These are phyloP conservation scores for Acanthamoeba sp. DNA, from an alignment of 208 protist species.

Conservation along the genomic window DNA sequence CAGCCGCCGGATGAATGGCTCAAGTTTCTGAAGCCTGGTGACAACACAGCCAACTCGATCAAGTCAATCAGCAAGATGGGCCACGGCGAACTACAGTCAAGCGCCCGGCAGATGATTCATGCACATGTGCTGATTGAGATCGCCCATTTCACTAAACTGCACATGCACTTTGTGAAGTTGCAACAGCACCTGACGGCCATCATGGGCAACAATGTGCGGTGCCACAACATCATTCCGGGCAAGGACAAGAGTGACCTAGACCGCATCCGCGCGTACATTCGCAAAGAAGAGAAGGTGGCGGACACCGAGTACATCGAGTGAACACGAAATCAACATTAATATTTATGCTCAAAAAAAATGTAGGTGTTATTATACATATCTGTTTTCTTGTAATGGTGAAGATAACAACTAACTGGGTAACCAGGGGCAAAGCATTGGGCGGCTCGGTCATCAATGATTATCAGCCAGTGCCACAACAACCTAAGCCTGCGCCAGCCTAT, in stretches of 20 bases:
- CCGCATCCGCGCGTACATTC: not conserved
- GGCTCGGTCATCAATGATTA: no score
- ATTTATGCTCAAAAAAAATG: no score
- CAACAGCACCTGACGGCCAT: not conserved
- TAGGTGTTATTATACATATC: no score
- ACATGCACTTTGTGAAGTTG: not conserved
- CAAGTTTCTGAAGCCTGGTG: not conserved
- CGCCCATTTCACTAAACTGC: not conserved
- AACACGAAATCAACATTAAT: no score
- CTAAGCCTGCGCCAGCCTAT: no score
- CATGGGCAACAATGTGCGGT: not conserved
- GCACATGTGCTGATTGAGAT: not conserved
- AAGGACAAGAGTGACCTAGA: not conserved
- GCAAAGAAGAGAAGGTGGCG: not conserved
- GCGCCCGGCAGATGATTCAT: not conserved
- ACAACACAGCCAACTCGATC: not conserved
- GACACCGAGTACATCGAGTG: not conserved
- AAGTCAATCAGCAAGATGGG: not conserved
- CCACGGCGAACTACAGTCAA: not conserved
- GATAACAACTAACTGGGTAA: no score
- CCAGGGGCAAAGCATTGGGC: no score
- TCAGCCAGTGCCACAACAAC: no score
- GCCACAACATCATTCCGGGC: not conserved
- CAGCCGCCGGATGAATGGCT: not conserved
- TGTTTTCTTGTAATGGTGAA: no score